Conservation (phyloP, 2,329 filamentous ascomycete genomes). For the Diaporthe citrichinensis region DNA sequence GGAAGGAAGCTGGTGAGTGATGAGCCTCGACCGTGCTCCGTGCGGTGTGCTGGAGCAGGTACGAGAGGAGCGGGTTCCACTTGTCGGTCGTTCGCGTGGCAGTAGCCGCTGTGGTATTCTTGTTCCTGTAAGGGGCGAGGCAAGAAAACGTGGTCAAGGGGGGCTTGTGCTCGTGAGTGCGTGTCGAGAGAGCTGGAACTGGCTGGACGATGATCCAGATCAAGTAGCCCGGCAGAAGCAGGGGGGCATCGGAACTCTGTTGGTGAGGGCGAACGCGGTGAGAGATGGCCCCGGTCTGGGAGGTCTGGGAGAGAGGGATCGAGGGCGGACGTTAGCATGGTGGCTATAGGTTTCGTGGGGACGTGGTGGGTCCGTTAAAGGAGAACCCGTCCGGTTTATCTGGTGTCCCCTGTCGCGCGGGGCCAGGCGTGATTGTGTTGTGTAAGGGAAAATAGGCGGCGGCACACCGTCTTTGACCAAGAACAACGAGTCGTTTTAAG, state of each 20-base stretch:
- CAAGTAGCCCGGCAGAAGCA: slow-evolving; percentile 34
- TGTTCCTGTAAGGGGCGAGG: slow-evolving; percentile 48
- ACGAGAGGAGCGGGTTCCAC: slow-evolving; percentile 41
- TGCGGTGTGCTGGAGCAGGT: slow-evolving; percentile 36
- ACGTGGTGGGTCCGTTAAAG: slow-evolving; percentile 43
- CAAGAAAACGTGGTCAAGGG: slow-evolving; percentile 30
- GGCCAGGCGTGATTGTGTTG: slow-evolving; percentile 41
- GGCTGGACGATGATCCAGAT: slow-evolving; percentile 23
- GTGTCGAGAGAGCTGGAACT: slow-evolving; percentile 29
- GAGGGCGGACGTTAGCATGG: slow-evolving; percentile 53
- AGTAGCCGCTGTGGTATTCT: slow-evolving; percentile 52
- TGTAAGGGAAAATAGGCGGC: slow-evolving; percentile 37
- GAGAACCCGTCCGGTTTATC: slow-evolving; percentile 42
- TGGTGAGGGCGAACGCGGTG: slow-evolving; percentile 38
- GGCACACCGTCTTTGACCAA: slow-evolving; percentile 19
- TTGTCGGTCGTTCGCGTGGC: slow-evolving; percentile 46
- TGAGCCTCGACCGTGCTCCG: slow-evolving; percentile 52
- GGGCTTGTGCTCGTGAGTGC: slow-evolving; percentile 22
- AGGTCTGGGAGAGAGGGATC: slow-evolving; percentile 44
- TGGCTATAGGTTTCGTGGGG: slow-evolving; percentile 54
- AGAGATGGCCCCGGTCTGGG: slow-evolving; percentile 42
- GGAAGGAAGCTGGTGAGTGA: slow-evolving; percentile 55
- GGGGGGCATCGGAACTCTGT: slow-evolving; percentile 15
- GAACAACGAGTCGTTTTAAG: slow-evolving; percentile 30
- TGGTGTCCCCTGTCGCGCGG: slow-evolving; percentile 39